These are phyloP conservation scores for Scleroderma citrinum DNA, from an alignment of 768 basidiomycete genomes.

Conservation along the genomic window DNA sequence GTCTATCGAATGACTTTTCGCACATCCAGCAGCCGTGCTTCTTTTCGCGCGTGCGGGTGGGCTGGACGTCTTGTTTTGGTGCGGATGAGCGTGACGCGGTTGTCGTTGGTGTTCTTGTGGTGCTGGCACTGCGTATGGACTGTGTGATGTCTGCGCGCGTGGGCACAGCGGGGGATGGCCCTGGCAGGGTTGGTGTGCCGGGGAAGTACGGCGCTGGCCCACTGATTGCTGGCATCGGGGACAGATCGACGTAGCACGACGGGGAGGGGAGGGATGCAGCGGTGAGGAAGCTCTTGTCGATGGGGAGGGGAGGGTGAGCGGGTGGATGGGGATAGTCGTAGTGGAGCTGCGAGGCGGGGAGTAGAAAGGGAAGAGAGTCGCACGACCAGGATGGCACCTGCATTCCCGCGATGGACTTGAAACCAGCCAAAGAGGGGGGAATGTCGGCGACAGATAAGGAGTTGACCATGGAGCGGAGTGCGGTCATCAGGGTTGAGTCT, in stretches of 20 bases:
- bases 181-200: neutral
- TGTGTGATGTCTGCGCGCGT: conserved; percentile 24
- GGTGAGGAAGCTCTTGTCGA: conserved; percentile 1
- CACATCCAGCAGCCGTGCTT: conserved; percentile 80
- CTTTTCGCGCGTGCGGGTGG: conserved; percentile 48
- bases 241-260: conserved; percentile 6
- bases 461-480: conserved; percentile 10
- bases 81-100: conserved; percentile 14
- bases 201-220: conserved; percentile 4
- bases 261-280: neutral
- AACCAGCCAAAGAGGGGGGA: conserved; percentile 15
- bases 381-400: conserved; percentile 9
- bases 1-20: conserved; percentile 63
- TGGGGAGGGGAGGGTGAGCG: conserved; percentile 9
- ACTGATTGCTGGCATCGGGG: conserved; percentile 5
- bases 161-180: conserved; percentile 7
- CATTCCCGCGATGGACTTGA: conserved; percentile 16
- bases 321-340: conserved; percentile 9
- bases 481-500: neutral
- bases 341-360: conserved; percentile 11
- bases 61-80: conserved; percentile 25
- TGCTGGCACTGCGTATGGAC: conserved; percentile 27
- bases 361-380: conserved; percentile 14
- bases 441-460: conserved; percentile 12
- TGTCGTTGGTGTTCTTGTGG: neutral